phyloP scores from a whole-genome alignment of 331 rosid genomes.

The Acacia pycnantha region DNA sequence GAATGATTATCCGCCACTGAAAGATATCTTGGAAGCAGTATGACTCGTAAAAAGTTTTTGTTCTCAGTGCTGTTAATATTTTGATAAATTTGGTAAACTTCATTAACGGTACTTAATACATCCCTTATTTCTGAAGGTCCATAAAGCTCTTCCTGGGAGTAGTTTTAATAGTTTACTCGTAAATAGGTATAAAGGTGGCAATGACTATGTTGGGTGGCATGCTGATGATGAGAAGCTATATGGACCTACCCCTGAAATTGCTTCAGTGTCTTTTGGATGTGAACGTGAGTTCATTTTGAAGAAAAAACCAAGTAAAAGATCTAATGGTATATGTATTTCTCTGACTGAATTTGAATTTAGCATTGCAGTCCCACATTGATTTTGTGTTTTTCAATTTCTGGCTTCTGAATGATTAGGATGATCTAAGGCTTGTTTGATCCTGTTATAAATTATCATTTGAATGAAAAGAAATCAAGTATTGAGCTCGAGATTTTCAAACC shows the following conservation, averaged over 20 bases:
- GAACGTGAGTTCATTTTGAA: constrained; percentile 87
- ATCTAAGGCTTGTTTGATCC: neutral
- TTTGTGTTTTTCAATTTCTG: neutral
- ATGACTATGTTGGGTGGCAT: constrained; percentile 92
- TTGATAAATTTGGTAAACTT: neutral
- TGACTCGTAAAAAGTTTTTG: constrained; percentile 20
- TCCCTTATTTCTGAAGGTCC: constrained; percentile 57
- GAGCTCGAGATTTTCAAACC: neutral
- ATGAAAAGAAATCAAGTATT: neutral
- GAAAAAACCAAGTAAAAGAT: constrained; percentile 53
- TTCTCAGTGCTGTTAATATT: constrained; percentile 11
- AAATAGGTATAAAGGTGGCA: constrained; percentile 84
- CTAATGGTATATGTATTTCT: constrained; percentile 51
- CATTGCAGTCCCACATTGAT: constrained; percentile 13
- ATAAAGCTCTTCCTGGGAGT: constrained; percentile 86
- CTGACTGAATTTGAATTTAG: neutral
- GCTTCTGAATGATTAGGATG: neutral
- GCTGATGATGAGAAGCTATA: constrained; percentile 92
- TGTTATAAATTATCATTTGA: neutral
- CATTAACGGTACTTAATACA: neutral
- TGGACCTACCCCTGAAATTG: constrained; percentile 82
- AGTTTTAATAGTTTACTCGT: constrained; percentile 85
- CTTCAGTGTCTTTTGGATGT: constrained; percentile 81
- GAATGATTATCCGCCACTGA: constrained; percentile 81
- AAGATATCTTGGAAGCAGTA: constrained; percentile 76